phyloP scores from a whole-genome alignment of 345 rosid species.

The Ricinus communis region DNA sequence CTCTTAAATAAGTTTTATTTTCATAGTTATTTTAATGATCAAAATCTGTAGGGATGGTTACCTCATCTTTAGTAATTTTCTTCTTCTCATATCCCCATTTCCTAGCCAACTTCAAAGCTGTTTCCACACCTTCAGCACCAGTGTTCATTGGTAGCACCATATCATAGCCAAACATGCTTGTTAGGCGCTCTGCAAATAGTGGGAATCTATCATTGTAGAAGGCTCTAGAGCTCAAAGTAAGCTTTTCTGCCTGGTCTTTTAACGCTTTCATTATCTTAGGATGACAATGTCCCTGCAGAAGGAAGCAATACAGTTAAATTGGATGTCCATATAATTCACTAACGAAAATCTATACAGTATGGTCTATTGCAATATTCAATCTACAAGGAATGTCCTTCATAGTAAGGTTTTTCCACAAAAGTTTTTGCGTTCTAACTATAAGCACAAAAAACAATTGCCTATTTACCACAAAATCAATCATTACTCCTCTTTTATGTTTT shows the following conservation, averaged over 20 bases:
- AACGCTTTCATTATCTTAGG: conserved; percentile 84
- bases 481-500: not conserved
- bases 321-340: conserved; percentile 7
- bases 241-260: conserved; percentile 77
- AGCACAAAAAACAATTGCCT: too few relatives aligned
- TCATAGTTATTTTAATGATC: not conserved
- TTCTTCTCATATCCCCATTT: conserved; percentile 96
- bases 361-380: not conserved
- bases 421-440: too few relatives aligned
- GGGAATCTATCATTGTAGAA: conserved; percentile 89
- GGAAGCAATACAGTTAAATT: conserved; percentile 11
- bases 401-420: too few relatives aligned
- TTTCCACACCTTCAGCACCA: conserved; percentile 97
- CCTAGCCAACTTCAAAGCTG: conserved; percentile 90
- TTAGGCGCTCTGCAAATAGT: conserved; percentile 68
- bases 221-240: conserved; percentile 86
- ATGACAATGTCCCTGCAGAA: conserved; percentile 86
- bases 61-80: conserved; percentile 76
- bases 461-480: not conserved
- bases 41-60: conserved; percentile 11
- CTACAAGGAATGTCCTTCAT: not conserved
- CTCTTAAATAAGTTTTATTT: not conserved
- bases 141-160: conserved; percentile 99
- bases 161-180: conserved; percentile 82
- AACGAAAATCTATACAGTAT: not conserved